Evolutionary conservation across 2,329 filamentous ascomycete genomes (phyloP), one percentile per base, ranked within the genome.

Genomic region (Coniella lustricola): DNA sequence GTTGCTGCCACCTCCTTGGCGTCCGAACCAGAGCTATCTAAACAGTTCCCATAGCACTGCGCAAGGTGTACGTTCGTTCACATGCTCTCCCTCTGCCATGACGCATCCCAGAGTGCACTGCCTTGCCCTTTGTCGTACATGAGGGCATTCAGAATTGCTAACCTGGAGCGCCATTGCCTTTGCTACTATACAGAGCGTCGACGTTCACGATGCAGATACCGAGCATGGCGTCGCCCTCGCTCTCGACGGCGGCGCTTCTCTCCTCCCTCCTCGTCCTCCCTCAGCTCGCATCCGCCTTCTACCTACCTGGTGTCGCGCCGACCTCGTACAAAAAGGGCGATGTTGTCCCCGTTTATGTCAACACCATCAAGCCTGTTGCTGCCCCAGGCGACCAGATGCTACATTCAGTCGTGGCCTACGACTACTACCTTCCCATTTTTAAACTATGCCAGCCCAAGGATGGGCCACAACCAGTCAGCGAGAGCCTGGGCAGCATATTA

Each of bases 261-360:
- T 66, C 71, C 39, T 66, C 75, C 21, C 61, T 81, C 40, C 61
- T 82, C 33, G 67, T 71, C 40, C 62, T 73, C 22, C 76, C 80
- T 20, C 72, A 77, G 53, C 64, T 81, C 32, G 68, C 74, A 13
- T 75, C 81, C 2, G 88, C 89, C 48, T 98, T 97, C 73, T 98
- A 98, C 71, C 86, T 98, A 35, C 93, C 91, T 33, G 93, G 93
- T 58, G 90, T 96, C 59, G 90, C 91, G 56, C 93, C 93, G 18
- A 94, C 89, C 37, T 91, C 91, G 49, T 98, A 98, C 73, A 82
- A 87, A 60, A 71, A 74, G 45, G 86, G 82, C 62, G 87, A 93
- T 59, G 71, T 71, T 21, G 93, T 98, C 20, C 88, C 90, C 20
- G 79, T 98, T 42, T 84, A 87, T 61, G 93, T 98, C 66, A 98